A percentile compares a stretch with the other conserved stretches of the same genome.
phyloP scores from a whole-genome alignment of 306 rosid genomes.

The Hippophae gyantsensis region DNA sequence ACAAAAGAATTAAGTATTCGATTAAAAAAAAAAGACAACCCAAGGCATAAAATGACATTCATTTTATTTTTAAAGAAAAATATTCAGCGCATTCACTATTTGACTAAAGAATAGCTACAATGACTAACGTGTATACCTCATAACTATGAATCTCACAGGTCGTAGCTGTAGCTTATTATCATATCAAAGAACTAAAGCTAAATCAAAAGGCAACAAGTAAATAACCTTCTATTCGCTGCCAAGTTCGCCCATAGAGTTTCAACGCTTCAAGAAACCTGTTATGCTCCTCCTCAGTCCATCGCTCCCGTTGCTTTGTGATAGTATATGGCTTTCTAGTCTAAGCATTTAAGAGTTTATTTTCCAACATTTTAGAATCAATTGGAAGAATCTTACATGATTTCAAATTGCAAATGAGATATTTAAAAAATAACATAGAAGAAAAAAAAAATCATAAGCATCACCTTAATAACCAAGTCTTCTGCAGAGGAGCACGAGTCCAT shows the following conservation, averaged over 20 bases:
- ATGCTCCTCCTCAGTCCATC: slow-evolving; percentile 99
- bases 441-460: slow-evolving; percentile 16
- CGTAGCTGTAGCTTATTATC: slow-evolving; percentile 1
- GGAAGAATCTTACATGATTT: not conserved
- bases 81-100: slow-evolving; percentile 9
- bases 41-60: slow-evolving; percentile 16
- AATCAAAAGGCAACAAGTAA: not conserved
- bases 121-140: not conserved
- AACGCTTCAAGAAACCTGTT: slow-evolving; percentile 83
- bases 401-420: slow-evolving; percentile 1
- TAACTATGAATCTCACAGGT: not conserved
- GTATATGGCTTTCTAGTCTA: slow-evolving; percentile 92
- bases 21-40: slow-evolving; percentile 21
- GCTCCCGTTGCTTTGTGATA: slow-evolving; percentile 93
- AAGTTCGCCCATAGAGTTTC: slow-evolving; percentile 93
- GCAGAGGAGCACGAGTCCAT: slow-evolving; percentile 79
- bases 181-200: slow-evolving; percentile 18
- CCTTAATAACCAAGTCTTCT: slow-evolving; percentile 77
- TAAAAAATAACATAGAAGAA: not conserved
- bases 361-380: slow-evolving; percentile 14
- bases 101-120: not conserved
- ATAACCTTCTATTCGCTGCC: slow-evolving; percentile 98
- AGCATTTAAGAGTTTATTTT: slow-evolving; percentile 19
- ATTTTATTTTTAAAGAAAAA: slow-evolving; percentile 14
- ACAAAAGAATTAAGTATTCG: slow-evolving; percentile 15